phyloP scores from a whole-genome alignment of 768 basidiomycete species.

The Psilocybe azurescens region DNA sequence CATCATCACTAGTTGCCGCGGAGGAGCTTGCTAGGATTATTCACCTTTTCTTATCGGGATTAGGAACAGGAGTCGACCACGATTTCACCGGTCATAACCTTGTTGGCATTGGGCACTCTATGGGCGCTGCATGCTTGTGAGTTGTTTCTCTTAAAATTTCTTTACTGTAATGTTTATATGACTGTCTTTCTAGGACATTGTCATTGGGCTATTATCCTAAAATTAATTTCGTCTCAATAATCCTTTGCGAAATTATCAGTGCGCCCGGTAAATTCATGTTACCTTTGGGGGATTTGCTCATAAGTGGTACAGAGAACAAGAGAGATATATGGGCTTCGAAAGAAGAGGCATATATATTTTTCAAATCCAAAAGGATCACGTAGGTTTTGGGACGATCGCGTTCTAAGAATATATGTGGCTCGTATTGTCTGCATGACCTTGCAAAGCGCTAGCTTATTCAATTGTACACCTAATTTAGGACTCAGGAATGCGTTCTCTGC shows the following conservation, averaged over 20 bases:
- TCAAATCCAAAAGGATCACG: slow-evolving; percentile 47
- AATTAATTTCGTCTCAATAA: slow-evolving; percentile 41
- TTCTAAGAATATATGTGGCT: slow-evolving; percentile 49
- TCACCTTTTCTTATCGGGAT: slow-evolving; percentile 52
- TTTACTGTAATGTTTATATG: neutral
- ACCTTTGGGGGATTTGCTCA: slow-evolving; percentile 27
- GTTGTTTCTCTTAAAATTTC: slow-evolving; percentile 19
- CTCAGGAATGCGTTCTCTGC: slow-evolving; percentile 45
- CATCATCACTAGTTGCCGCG: slow-evolving; percentile 46
- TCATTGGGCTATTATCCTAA: slow-evolving; percentile 45
- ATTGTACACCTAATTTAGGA: slow-evolving; percentile 32
- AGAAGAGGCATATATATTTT: slow-evolving; percentile 46
- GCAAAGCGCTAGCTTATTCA: no score
- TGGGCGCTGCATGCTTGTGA: slow-evolving; percentile 54
- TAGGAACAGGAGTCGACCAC: slow-evolving; percentile 53
- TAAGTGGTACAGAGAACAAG: slow-evolving; percentile 39
- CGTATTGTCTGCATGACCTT: slow-evolving; percentile 15
- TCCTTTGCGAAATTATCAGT: slow-evolving; percentile 54
- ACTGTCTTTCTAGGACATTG: slow-evolving; percentile 37
- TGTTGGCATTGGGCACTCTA: slow-evolving; percentile 60
- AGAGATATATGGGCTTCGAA: slow-evolving; percentile 58
- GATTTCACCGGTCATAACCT: slow-evolving; percentile 53
- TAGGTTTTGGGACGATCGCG: slow-evolving; percentile 55
- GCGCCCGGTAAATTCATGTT: slow-evolving; percentile 23
- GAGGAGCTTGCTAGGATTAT: slow-evolving; percentile 56